These are phyloP conservation scores for Myriosclerotinia curreyana DNA, from an alignment of 2,329 filamentous ascomycete genomes.

Conservation along the genomic window DNA sequence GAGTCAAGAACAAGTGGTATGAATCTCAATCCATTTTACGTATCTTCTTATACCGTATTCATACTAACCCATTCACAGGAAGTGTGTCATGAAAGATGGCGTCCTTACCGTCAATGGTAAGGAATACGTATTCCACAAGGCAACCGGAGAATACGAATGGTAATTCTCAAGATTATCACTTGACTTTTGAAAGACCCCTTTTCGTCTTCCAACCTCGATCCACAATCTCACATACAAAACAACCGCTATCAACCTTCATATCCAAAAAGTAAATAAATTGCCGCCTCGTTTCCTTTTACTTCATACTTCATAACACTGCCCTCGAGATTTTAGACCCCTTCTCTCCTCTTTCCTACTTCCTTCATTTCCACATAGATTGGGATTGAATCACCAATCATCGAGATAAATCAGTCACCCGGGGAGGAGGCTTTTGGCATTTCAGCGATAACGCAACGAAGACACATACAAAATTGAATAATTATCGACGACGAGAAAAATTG, in stretches of 20 bases:
- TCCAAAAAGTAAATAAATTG: neutral
- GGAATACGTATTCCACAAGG: constrained; percentile 98
- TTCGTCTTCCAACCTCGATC: neutral
- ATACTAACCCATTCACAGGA: constrained; percentile 53
- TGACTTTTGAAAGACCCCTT: neutral
- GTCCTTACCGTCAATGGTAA: constrained; percentile 90
- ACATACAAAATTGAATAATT: neutral
- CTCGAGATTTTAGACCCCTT: neutral
- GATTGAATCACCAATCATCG: constrained; percentile 2
- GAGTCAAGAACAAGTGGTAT: constrained; percentile 97
- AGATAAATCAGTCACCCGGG: constrained; percentile 6
- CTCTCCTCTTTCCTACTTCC: neutral
- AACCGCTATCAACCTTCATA: neutral
- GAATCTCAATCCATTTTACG: constrained; percentile 33
- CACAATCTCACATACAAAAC: neutral
- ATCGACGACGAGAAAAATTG: too few species aligned
- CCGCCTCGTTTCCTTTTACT: neutral
- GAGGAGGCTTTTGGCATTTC: neutral
- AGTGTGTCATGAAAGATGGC: constrained; percentile 97
- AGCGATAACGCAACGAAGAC: neutral
- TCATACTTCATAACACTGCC: neutral
- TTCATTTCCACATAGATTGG: constrained; percentile 11
- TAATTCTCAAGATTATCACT: constrained; percentile 44
- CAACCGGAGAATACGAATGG: constrained; percentile 97
- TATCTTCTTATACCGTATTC: constrained; percentile 1